Percentiles rank a stretch among this genome's conserved stretches.
Evolutionary conservation across 176 grass and related monocot species (phyloP).

Genomic region (Chrysopogon serrulatus): DNA sequence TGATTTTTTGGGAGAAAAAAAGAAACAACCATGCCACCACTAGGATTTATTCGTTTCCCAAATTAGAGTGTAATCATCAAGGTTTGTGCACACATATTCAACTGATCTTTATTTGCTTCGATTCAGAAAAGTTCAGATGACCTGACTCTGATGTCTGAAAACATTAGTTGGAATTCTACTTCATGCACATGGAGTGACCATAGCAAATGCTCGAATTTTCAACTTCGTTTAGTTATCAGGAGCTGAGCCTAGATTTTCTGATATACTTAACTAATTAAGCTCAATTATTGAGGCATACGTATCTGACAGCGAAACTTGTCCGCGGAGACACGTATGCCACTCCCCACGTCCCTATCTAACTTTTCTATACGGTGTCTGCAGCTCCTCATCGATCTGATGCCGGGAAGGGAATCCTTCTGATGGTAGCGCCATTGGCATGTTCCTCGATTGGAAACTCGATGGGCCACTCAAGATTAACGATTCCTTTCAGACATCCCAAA

Average conservation of each 20-base stretch:
- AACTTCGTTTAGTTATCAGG: not conserved
- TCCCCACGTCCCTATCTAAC: not conserved
- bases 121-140: not conserved
- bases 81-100: not conserved
- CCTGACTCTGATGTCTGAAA: not conserved
- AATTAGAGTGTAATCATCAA: not conserved
- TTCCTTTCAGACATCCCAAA: conserved; percentile 9
- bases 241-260: not conserved
- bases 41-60: not conserved
- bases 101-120: not conserved
- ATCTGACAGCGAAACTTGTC: not conserved
- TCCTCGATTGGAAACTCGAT: conserved; percentile 9
- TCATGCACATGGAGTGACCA: not conserved
- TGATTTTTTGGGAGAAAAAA: not conserved
- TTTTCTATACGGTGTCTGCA: not conserved
- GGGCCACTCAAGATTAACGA: conserved; percentile 6
- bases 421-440: conserved; percentile 12
- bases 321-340: not conserved
- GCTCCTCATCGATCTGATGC: conserved; percentile 1
- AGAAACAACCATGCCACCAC: not conserved
- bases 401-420: conserved; percentile 17
- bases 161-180: not conserved
- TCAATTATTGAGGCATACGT: conserved; percentile 4
- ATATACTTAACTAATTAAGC: not conserved
- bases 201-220: not conserved